phyloP scores from a whole-genome alignment of 2,329 filamentous ascomycete species.

The Stachybotrys echinatus region DNA sequence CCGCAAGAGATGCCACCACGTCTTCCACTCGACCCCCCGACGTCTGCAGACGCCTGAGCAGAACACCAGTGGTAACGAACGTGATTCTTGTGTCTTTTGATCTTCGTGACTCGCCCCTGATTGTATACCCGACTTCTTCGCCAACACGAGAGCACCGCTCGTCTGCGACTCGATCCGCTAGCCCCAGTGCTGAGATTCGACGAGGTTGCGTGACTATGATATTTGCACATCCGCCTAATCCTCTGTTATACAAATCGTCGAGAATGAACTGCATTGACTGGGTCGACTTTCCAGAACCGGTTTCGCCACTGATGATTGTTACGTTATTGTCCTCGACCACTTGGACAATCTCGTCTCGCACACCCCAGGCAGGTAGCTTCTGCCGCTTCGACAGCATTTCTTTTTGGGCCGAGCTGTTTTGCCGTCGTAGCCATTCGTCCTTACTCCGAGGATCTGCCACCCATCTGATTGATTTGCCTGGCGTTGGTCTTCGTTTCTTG shows the following conservation, averaged over 20 bases:
- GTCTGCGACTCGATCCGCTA: slow-evolving; percentile 91
- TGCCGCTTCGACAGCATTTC: slow-evolving; percentile 71
- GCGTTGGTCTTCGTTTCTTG: slow-evolving; percentile 31
- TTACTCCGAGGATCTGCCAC: slow-evolving; percentile 53
- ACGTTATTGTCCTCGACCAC: slow-evolving; percentile 77
- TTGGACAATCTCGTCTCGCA: slow-evolving; percentile 69
- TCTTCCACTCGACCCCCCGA: slow-evolving; percentile 77
- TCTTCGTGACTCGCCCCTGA: slow-evolving; percentile 81
- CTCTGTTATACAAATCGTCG: slow-evolving; percentile 76
- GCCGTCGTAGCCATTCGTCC: slow-evolving; percentile 65
- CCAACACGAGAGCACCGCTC: slow-evolving; percentile 80
- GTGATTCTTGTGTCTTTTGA: slow-evolving; percentile 77
- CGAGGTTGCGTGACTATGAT: slow-evolving; percentile 95
- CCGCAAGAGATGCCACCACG: slow-evolving; percentile 73
- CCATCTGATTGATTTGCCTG: slow-evolving; percentile 60
- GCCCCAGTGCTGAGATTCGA: slow-evolving; percentile 86
- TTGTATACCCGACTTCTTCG: slow-evolving; percentile 85
- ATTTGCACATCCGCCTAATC: slow-evolving; percentile 72
- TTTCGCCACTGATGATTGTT: slow-evolving; percentile 95
- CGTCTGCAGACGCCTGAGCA: slow-evolving; percentile 85
- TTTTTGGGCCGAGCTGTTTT: slow-evolving; percentile 59
- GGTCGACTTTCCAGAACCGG: slow-evolving; percentile 93
- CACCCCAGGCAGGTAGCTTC: slow-evolving; percentile 80
- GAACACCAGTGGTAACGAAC: slow-evolving; percentile 92
- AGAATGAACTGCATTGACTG: slow-evolving; percentile 95